Base-by-base conservation (phyloP, 2,329 filamentous ascomycete species). In the Arthrobotrys entomopaga region DNA sequence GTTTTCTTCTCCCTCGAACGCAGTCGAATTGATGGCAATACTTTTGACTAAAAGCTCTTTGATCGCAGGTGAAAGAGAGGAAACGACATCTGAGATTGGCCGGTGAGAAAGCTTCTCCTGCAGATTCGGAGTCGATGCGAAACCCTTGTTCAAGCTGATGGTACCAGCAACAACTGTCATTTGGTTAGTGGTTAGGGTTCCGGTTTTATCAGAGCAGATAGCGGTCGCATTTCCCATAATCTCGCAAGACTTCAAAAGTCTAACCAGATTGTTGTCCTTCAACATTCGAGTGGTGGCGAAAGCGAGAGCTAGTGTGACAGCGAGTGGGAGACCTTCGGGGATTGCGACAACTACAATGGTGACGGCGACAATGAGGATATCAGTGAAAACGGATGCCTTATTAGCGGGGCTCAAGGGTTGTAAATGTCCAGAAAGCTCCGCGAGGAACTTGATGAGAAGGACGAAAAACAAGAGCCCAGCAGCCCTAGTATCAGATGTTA, bases 371-470 rank as follows among this genome's bases (percentile, higher is more conserved):
- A 93, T 92, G 78, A 93, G 87, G 72, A 92, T 91, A 72, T 90
- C 86, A 77, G 92, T 84, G 78, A 92, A 92, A 60, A 87, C 85
- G 79, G 94, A 91, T 7, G 91, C 93, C 82, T 96, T 97, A 61
- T 88, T 81, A 1, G 91, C 88, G 2, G 92, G 85, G 0, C 85
- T 85, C 1, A 82, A 82, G 2, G 79, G 76, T 69, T 87, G 84
- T 34, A 34, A 34, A 8, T 34, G 29, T 16, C 81, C 83, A 64
- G 81, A 85, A 2, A 97, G 85, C 11, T 87, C 83, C 54, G 89
- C 91, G 8, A 95, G 84, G 80, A 96, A 97, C 78, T 92, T 87
- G 82, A 97, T 93, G 79, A 97, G 87, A 13, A 97, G 85, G 52
- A 96, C 90, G 53, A 94, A 85, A 82, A 97, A 97, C 53, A 97